Percentiles rank a stretch among this genome's conserved stretches.
These are phyloP conservation scores for Paracamarosporium sp. DNA, from an alignment of 2,329 filamentous ascomycete genomes.

Conservation along the genomic window DNA sequence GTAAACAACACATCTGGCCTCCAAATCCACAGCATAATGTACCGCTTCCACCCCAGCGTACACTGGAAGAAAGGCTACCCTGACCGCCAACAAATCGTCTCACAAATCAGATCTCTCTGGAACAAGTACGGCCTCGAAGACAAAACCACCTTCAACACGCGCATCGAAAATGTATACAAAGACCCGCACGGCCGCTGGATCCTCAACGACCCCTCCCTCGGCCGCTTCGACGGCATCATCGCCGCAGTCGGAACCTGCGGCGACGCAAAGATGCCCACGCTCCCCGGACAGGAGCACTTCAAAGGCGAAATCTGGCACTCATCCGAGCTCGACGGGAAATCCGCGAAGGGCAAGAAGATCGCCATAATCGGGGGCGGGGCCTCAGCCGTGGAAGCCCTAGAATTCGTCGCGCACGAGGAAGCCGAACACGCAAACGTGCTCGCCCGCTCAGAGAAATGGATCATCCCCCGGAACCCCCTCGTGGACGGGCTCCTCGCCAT, in stretches of 20 bases:
- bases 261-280: slow-evolving; percentile 73
- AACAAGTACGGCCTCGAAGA: slow-evolving; percentile 73
- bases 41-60: slow-evolving; percentile 83
- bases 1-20: slow-evolving; percentile 84
- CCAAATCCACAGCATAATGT: slow-evolving; percentile 87
- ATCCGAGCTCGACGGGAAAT: slow-evolving; percentile 73
- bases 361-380: slow-evolving; percentile 80
- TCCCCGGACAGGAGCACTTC: slow-evolving; percentile 76
- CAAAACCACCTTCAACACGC: slow-evolving; percentile 74
- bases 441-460: slow-evolving; percentile 83
- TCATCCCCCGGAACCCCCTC: slow-evolving; percentile 80
- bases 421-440: slow-evolving; percentile 75
- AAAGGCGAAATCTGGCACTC: slow-evolving; percentile 77
- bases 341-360: slow-evolving; percentile 76
- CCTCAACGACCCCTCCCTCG: slow-evolving; percentile 73
- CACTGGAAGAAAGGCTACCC: slow-evolving; percentile 80
- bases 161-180: slow-evolving; percentile 73
- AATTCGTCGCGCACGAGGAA: slow-evolving; percentile 73
- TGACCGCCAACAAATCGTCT: slow-evolving; percentile 75
- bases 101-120: slow-evolving; percentile 76
- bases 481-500: slow-evolving; percentile 76
- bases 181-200: slow-evolving; percentile 76
- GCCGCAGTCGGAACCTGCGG: slow-evolving; percentile 82
- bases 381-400: slow-evolving; percentile 80
- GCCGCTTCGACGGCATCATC: slow-evolving; percentile 79